Evolutionary conservation across 257 asterid genomes (phyloP).

Genomic region (Solanum sparsipilum): DNA sequence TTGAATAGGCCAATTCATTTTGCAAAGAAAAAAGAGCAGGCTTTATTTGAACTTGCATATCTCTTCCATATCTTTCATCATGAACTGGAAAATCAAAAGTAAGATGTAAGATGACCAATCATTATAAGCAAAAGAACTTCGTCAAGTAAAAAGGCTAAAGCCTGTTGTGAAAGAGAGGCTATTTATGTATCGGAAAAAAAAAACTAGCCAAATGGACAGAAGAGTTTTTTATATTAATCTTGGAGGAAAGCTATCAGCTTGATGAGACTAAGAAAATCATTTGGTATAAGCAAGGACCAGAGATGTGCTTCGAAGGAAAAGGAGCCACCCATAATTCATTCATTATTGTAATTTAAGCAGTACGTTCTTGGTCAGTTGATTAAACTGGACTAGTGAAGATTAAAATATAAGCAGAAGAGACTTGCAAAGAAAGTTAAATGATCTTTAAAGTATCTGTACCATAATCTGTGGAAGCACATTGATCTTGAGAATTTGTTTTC

Average conservation of each 20-base stretch:
- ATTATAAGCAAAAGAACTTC: not conserved
- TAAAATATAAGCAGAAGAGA: not conserved
- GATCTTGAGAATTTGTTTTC: constrained; percentile 52
- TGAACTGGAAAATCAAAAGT: constrained; percentile 21
- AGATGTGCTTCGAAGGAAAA: not conserved
- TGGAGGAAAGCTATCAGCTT: not conserved
- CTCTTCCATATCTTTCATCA: constrained; percentile 39
- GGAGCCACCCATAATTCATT: not conserved
- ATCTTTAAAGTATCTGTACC: constrained; percentile 18
- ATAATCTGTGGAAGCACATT: constrained; percentile 53
- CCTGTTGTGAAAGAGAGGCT: not conserved
- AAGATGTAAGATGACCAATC: not conserved
- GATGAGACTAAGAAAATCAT: not conserved
- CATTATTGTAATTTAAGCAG: not conserved
- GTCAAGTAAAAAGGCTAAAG: not conserved
- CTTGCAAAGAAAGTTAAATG: not conserved
- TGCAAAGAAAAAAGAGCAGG: constrained; percentile 35
- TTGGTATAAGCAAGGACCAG: not conserved
- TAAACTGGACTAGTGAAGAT: not conserved
- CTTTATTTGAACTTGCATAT: constrained; percentile 29
- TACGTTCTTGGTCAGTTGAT: not conserved
- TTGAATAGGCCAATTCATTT: constrained; percentile 45
- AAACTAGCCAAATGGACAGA: not conserved
- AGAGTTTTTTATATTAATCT: not conserved
- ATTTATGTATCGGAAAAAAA: not conserved